Evolutionary conservation across 2,329 filamentous ascomycete genomes (phyloP).

Genomic region (Rutstroemia sp.): DNA sequence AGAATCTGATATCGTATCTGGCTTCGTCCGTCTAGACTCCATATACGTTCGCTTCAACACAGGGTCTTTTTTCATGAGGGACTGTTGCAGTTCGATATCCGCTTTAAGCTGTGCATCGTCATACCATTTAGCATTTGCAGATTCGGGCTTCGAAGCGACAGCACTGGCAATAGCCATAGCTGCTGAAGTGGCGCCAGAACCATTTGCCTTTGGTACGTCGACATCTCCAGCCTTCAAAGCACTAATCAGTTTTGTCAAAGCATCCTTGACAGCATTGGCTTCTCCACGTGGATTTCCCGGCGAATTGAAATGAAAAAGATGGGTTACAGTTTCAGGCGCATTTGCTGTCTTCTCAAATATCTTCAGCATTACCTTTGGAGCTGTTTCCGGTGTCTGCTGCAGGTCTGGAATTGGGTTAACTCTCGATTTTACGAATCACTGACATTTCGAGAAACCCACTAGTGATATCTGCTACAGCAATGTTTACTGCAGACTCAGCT

Average conservation of each 20-base stretch:
- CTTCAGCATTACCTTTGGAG: conserved; percentile 87
- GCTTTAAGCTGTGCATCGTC: conserved; percentile 71
- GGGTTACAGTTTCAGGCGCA: conserved; percentile 55
- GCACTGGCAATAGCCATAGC: conserved; percentile 75
- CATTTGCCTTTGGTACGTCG: conserved; percentile 25
- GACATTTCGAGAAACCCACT: conserved; percentile 48
- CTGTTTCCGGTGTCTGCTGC: conserved; percentile 86
- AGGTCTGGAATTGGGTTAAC: conserved; percentile 53
- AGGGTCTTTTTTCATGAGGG: conserved; percentile 74
- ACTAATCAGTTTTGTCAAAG: conserved; percentile 67
- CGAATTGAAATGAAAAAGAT: conserved; percentile 87
- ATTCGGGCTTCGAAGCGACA: conserved; percentile 42
- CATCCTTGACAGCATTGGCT: conserved; percentile 77
- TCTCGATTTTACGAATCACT: background rate
- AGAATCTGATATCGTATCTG: conserved; percentile 69
- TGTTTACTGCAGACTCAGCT: conserved; percentile 57
- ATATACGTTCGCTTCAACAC: conserved; percentile 77
- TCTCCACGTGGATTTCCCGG: conserved; percentile 67
- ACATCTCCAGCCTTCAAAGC: conserved; percentile 41
- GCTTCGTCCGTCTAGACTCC: conserved; percentile 76
- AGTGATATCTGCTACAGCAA: conserved; percentile 70
- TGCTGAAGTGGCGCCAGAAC: conserved; percentile 45
- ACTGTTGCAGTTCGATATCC: conserved; percentile 79
- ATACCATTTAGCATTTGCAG: conserved; percentile 57
- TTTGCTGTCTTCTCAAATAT: conserved; percentile 68